Conservation (phyloP, 2,329 filamentous ascomycete species). For the Phialophora macrospora region DNA sequence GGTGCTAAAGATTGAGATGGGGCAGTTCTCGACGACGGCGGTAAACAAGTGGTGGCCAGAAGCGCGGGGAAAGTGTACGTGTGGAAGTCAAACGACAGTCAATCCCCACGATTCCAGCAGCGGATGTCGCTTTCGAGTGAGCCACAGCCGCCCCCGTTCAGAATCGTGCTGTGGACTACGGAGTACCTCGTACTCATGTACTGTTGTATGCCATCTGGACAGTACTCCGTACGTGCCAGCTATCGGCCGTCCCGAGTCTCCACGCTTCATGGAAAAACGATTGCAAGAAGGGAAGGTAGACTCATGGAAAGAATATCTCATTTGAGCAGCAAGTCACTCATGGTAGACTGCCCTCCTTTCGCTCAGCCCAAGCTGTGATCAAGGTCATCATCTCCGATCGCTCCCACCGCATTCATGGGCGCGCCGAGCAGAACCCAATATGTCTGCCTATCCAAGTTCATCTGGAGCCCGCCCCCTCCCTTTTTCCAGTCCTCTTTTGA, state of each 20-base stretch:
- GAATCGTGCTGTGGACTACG: neutral
- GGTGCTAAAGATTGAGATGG: neutral
- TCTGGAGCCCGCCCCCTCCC: neutral
- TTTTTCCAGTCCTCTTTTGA: neutral
- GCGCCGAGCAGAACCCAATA: neutral
- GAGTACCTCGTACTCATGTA: neutral
- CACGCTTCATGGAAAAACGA: neutral
- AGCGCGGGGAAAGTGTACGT: constrained; percentile 5
- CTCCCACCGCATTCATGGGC: neutral
- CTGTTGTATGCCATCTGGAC: too few relatives aligned
- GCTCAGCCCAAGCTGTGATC: neutral
- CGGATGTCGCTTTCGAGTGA: too few relatives aligned
- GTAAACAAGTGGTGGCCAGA: neutral
- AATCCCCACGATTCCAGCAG: neutral
- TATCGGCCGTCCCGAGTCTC: too few relatives aligned
- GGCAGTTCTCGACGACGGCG: neutral
- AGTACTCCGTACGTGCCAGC: neutral
- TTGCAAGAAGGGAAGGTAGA: neutral
- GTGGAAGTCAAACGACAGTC: neutral
- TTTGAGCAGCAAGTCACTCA: neutral
- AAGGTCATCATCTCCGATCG: neutral
- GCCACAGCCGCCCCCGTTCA: neutral
- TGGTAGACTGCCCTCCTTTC: neutral
- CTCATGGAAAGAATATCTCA: neutral
- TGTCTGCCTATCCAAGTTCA: constrained; percentile 14